Conservation (phyloP, 768 basidiomycete species). For the Gloeopeniophorella convolvens region DNA sequence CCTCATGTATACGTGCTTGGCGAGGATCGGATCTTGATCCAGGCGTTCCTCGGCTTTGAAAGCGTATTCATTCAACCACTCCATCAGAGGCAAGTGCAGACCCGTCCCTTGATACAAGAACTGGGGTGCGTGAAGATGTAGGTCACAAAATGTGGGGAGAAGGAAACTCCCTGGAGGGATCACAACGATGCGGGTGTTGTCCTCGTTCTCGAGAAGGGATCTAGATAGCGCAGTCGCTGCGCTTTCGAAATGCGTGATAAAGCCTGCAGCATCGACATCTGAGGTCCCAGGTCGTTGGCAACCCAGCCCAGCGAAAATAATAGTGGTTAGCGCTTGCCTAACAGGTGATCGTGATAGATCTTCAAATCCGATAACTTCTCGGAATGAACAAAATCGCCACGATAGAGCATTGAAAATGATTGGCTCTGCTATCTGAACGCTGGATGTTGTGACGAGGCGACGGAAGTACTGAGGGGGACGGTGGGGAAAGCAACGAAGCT, state of each 20-base stretch:
- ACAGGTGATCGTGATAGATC: constrained; percentile 49
- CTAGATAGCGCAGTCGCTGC: constrained; percentile 32
- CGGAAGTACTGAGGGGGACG: too few species aligned
- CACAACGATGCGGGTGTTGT: constrained; percentile 19
- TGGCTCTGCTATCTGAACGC: too few species aligned
- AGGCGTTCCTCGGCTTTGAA: constrained; percentile 76
- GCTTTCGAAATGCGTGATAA: constrained; percentile 45
- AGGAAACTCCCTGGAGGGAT: constrained; percentile 57
- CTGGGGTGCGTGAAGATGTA: constrained; percentile 86
- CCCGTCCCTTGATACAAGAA: constrained; percentile 86
- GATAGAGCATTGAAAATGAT: constrained; percentile 30
- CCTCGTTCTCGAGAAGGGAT: constrained; percentile 25
- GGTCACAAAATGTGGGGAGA: constrained; percentile 74
- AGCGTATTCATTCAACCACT: constrained; percentile 80
- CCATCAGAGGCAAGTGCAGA: constrained; percentile 74
- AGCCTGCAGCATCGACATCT: constrained; percentile 30
- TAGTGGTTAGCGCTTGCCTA: constrained; percentile 33
- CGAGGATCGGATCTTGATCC: constrained; percentile 55
- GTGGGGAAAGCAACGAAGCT: background rate
- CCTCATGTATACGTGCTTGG: constrained; percentile 56
- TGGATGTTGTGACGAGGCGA: too few species aligned
- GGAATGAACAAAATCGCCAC: constrained; percentile 55
- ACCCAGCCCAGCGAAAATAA: background rate
- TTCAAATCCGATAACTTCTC: constrained; percentile 45
- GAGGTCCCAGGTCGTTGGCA: background rate